Evolutionary conservation across 139 green algal genomes (phyloP).

Genomic region (Ettlia oleoabundans): DNA sequence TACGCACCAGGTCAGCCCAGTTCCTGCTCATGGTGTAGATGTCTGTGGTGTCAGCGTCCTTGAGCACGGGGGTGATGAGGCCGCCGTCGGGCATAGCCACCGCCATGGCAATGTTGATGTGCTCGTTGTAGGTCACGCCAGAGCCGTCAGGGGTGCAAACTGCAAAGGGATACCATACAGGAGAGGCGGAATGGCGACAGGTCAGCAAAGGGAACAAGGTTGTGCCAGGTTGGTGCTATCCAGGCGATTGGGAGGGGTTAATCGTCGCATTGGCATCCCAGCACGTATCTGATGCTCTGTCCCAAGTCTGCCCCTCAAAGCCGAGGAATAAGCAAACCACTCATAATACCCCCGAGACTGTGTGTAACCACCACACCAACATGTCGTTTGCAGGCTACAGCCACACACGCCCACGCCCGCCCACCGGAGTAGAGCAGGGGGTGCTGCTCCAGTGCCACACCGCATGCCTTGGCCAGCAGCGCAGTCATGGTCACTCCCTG

Average conservation of each 20-base stretch:
- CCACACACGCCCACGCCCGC: too few relatives aligned
- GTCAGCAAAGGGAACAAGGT: neutral
- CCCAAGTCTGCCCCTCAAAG: too few relatives aligned
- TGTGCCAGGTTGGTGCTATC: too few relatives aligned
- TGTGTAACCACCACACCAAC: too few relatives aligned
- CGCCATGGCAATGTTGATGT: conserved; percentile 94
- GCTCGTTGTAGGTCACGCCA: conserved; percentile 93
- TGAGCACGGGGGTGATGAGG: conserved; percentile 97
- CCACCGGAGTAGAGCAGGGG: conserved; percentile 89
- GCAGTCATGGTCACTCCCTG: conserved; percentile 99
- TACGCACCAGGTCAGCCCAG: conserved; percentile 74
- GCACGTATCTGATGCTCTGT: too few relatives aligned
- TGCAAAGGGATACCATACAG: conserved; percentile 36
- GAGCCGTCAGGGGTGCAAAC: conserved; percentile 84
- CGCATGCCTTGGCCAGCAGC: conserved; percentile 94
- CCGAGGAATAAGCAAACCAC: too few relatives aligned
- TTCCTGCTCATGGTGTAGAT: conserved; percentile 93
- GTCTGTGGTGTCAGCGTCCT: conserved; percentile 92
- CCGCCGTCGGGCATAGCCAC: conserved; percentile 97
- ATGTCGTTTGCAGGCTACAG: too few relatives aligned
- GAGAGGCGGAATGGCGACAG: neutral
- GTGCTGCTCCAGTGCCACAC: conserved; percentile 89
- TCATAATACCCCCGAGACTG: too few relatives aligned
- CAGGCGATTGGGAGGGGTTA: too few relatives aligned
- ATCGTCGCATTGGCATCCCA: neutral